Evolutionary conservation across 2,329 filamentous ascomycete genomes (phyloP), one percentile per base, ranked within the genome.

Genomic region (Pseudogymnoascus sp.): DNA sequence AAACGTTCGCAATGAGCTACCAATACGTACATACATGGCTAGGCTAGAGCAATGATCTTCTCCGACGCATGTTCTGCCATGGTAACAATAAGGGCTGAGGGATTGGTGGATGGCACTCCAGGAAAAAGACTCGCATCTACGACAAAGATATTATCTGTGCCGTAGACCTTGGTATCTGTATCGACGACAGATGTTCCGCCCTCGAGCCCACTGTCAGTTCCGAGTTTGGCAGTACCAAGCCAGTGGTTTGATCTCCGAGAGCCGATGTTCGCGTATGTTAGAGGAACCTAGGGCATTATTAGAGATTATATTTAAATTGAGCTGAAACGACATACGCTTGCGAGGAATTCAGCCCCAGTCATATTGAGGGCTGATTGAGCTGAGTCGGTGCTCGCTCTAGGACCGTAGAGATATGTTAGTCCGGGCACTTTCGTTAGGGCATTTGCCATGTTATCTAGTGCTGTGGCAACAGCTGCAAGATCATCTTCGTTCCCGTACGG

Each of bases 51-150:
- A 21, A 83, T 68, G 64, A 82, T 82, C 66, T 74, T 80, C 66
- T 78, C 77, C 4, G 80, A 79, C 6, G 85, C 85, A 43, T 80
- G 79, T 76, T 89, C 87, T 21, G 85, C 82, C 21, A 81, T 84
- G 37, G 85, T 78, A 71, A 89, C 84, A 67, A 89, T 83, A 41
- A 84, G 81, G 1, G 84, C 81, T 60, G 83, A 82, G 1, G 87
- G 88, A 73, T 91, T 91, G 16, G 85, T 84, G 0, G 85, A 86
- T 2, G 85, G 80, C 67, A 89, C 82, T 66, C 87, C 87, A 0
- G 87, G 86, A 75, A 89, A 87, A 69, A 90, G 85, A 64, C 81
- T 83, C 0, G 83, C 86, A 68, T 90, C 86, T 3, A 89, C 83
- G 12, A 89, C 82, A 68, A 85, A 88, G 45, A 88, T 76, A 73